Evolutionary conservation across 2,329 filamentous ascomycete species (phyloP).

Genomic region (Colletotrichum godetiae): DNA sequence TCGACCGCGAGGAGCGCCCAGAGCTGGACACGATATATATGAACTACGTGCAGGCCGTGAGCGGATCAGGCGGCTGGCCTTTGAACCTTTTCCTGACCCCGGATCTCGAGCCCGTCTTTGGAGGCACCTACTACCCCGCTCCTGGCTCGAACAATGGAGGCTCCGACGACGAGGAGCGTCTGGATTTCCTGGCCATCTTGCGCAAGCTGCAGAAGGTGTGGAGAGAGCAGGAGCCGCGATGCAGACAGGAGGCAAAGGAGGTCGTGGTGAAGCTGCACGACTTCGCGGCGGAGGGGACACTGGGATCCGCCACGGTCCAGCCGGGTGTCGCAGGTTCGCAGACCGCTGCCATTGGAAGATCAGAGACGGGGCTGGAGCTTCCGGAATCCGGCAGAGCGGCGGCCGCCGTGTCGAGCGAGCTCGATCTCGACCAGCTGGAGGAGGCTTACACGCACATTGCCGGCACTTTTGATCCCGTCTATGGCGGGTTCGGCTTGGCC

Average conservation of each 20-base stretch:
- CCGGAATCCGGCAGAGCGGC: conserved; percentile 20
- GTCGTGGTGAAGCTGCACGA: conserved; percentile 84
- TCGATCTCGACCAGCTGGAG: conserved; percentile 92
- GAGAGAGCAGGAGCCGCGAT: conserved; percentile 85
- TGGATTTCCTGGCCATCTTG: conserved; percentile 86
- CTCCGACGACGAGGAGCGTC: conserved; percentile 65
- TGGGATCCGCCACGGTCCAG: conserved; percentile 55
- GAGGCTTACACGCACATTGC: conserved; percentile 87
- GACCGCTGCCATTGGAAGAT: conserved; percentile 21
- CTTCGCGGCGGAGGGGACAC: conserved; percentile 89
- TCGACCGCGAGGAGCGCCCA: conserved; percentile 93
- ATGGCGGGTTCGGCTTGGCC: conserved; percentile 83
- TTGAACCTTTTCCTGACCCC: conserved; percentile 97
- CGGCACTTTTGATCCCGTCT: conserved; percentile 80
- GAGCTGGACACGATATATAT: conserved; percentile 97
- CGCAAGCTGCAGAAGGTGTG: conserved; percentile 81
- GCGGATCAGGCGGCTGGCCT: conserved; percentile 91
- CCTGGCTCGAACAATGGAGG: conserved; percentile 69
- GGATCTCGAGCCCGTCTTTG: conserved; percentile 92
- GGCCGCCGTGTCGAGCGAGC: conserved; percentile 66
- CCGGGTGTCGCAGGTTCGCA: conserved; percentile 35
- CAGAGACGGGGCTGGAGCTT: conserved; percentile 41
- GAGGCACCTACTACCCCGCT: conserved; percentile 95
- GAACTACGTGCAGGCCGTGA: conserved; percentile 97
- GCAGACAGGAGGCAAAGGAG: conserved; percentile 84